Conservation (phyloP, 2,329 filamentous ascomycete genomes). For the Pseudonectria buxi region DNA sequence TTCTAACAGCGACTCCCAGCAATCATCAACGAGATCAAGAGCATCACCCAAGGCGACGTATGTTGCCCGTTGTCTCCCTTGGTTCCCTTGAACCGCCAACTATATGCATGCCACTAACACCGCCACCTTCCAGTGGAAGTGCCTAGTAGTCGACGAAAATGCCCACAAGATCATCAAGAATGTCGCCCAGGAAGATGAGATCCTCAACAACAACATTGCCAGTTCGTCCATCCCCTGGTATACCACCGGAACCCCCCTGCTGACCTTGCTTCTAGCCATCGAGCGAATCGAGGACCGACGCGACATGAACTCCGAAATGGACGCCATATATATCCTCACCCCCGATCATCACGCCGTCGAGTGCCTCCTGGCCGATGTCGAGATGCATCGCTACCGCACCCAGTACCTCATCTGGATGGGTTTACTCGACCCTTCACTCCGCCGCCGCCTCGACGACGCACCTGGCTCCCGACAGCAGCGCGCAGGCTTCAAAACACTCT, state of each 20-base stretch:
- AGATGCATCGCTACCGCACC: slow-evolving; percentile 72
- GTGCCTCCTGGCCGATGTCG: slow-evolving; percentile 87
- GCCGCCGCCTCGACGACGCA: slow-evolving; percentile 68
- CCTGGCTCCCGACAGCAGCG: slow-evolving; percentile 65
- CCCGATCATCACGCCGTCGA: slow-evolving; percentile 85
- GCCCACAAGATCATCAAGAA: slow-evolving; percentile 85
- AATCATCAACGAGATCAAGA: slow-evolving; percentile 51
- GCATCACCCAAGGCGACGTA: slow-evolving; percentile 77
- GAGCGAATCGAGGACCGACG: slow-evolving; percentile 87
- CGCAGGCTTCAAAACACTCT: slow-evolving; percentile 72
- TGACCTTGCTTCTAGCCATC: slow-evolving; percentile 57
- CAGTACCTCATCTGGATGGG: slow-evolving; percentile 80
- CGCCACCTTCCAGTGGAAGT: slow-evolving; percentile 70
- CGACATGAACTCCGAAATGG: slow-evolving; percentile 78
- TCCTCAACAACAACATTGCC: slow-evolving; percentile 92
- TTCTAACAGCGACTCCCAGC: slow-evolving; percentile 21
- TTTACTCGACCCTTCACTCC: slow-evolving; percentile 62
- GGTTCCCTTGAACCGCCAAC: background rate
- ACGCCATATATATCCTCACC: slow-evolving; percentile 87
- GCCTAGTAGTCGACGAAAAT: slow-evolving; percentile 78
- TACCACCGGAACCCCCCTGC: slow-evolving; percentile 6
- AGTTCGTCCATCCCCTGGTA: slow-evolving; percentile 61
- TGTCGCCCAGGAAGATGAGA: slow-evolving; percentile 89
- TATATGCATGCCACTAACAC: slow-evolving; percentile 5
- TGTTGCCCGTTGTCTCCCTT: slow-evolving; percentile 21